Conservation (phyloP, 257 asterid species). For the Ilex aquifolium region DNA sequence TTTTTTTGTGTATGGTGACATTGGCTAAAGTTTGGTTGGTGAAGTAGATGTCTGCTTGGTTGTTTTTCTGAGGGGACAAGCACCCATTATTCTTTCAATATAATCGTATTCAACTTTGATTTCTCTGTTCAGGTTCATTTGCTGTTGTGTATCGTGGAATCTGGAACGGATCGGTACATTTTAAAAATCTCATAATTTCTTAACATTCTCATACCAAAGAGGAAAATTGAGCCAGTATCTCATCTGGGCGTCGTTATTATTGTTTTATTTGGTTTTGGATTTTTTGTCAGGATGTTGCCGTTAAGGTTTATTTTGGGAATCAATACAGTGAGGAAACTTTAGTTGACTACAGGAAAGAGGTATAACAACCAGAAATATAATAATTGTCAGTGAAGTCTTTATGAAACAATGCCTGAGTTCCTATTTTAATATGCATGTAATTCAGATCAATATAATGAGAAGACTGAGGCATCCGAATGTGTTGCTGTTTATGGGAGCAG, state of each 20-base stretch:
- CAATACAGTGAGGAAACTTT: slow-evolving; percentile 42
- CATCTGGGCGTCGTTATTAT: slow-evolving; percentile 5
- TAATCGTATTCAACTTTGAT: not conserved
- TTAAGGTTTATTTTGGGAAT: slow-evolving; percentile 57
- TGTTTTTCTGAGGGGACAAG: not conserved
- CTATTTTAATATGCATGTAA: not conserved
- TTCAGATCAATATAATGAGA: slow-evolving; percentile 65
- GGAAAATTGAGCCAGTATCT: slow-evolving; percentile 1
- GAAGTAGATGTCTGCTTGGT: not conserved
- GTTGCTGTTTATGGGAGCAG: slow-evolving; percentile 75
- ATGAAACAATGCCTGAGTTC: not conserved
- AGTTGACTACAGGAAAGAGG: slow-evolving; percentile 59
- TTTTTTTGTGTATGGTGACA: not conserved
- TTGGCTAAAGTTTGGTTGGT: slow-evolving; percentile 1
- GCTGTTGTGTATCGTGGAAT: slow-evolving; percentile 64
- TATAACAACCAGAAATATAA: slow-evolving; percentile 5
- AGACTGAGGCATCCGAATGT: slow-evolving; percentile 77
- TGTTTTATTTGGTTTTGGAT: not conserved
- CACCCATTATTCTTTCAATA: not conserved
- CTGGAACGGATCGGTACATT: slow-evolving; percentile 70
- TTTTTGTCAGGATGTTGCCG: slow-evolving; percentile 64
- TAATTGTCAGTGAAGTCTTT: not conserved
- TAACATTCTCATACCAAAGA: slow-evolving; percentile 4
- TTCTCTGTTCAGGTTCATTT: slow-evolving; percentile 17
- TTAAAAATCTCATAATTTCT: slow-evolving; percentile 1